These are phyloP conservation scores for Cytauxzoon felis DNA, from an alignment of 169 alveolate species.

Conservation along the genomic window DNA sequence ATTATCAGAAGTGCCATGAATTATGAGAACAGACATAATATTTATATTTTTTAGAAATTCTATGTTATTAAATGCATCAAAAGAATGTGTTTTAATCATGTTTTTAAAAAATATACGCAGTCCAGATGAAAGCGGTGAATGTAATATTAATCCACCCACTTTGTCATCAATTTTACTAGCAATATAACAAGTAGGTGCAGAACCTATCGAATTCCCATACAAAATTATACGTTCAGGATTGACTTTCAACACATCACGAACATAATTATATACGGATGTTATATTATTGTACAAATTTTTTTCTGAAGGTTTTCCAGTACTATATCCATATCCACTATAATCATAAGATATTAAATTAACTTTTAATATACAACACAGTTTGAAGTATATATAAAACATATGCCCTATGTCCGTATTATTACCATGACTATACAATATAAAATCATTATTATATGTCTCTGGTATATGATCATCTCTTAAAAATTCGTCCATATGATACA, in stretches of 20 bases:
- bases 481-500: constrained; percentile 9
- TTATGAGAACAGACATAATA: constrained; percentile 45
- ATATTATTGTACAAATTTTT: constrained; percentile 67
- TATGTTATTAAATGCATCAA: constrained; percentile 73
- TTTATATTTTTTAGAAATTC: constrained; percentile 61
- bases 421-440: constrained; percentile 84
- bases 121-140: constrained; percentile 84
- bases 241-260: constrained; percentile 50
- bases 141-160: constrained; percentile 86
- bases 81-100: constrained; percentile 62
- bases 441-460: constrained; percentile 38
- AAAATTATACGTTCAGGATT: constrained; percentile 70
- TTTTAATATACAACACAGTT: constrained; percentile 49
- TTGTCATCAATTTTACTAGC: constrained; percentile 57
- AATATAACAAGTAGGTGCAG: constrained; percentile 83
- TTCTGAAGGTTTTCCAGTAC: constrained; percentile 78
- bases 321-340: constrained; percentile 88
- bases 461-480: neutral
- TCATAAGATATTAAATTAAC: constrained; percentile 84
- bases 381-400: constrained; percentile 57
- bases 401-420: constrained; percentile 87
- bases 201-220: constrained; percentile 86
- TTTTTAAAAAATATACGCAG: constrained; percentile 67
- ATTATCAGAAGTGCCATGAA: constrained; percentile 68
- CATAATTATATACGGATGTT: constrained; percentile 66